Evolutionary conservation across 129 eudicot species (phyloP).

Genomic region (Escallonia herrerae): DNA sequence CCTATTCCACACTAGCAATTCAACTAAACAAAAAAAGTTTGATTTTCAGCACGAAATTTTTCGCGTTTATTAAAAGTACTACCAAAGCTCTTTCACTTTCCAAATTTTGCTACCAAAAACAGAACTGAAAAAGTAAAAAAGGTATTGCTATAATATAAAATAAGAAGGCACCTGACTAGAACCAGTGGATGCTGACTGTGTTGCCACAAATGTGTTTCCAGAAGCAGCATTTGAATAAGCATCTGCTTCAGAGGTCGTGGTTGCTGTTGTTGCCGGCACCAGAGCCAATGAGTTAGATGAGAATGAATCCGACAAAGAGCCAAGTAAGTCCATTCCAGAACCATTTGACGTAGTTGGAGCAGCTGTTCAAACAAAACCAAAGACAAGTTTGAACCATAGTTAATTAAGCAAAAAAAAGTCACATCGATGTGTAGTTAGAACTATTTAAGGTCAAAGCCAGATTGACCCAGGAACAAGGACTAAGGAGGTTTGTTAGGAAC

Average conservation of each 20-base stretch:
- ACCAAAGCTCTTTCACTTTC: too few species aligned
- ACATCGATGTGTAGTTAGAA: neutral
- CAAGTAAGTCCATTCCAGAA: slow-evolving; percentile 70
- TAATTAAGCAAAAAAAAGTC: neutral
- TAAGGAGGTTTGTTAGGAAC: too few species aligned
- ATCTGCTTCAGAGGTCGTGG: slow-evolving; percentile 36
- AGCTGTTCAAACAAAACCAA: slow-evolving; percentile 28
- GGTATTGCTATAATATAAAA: too few species aligned
- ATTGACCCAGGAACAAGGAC: too few species aligned
- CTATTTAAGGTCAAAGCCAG: too few species aligned
- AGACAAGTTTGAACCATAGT: neutral
- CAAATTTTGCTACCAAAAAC: too few species aligned
- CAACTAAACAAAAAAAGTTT: too few species aligned
- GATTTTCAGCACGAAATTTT: too few species aligned
- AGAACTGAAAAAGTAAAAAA: too few species aligned
- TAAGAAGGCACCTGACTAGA: slow-evolving; percentile 55
- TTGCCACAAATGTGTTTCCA: slow-evolving; percentile 43
- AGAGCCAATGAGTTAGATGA: slow-evolving; percentile 55
- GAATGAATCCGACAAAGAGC: slow-evolving; percentile 62
- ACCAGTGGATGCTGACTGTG: slow-evolving; percentile 30
- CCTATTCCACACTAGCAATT: too few species aligned
- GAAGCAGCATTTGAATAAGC: slow-evolving; percentile 32
- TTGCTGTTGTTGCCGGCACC: slow-evolving; percentile 38
- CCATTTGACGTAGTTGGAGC: slow-evolving; percentile 44
- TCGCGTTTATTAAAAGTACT: too few species aligned